phyloP scores from a whole-genome alignment of 139 green algal species.

The Chlamydomonas incerta region DNA sequence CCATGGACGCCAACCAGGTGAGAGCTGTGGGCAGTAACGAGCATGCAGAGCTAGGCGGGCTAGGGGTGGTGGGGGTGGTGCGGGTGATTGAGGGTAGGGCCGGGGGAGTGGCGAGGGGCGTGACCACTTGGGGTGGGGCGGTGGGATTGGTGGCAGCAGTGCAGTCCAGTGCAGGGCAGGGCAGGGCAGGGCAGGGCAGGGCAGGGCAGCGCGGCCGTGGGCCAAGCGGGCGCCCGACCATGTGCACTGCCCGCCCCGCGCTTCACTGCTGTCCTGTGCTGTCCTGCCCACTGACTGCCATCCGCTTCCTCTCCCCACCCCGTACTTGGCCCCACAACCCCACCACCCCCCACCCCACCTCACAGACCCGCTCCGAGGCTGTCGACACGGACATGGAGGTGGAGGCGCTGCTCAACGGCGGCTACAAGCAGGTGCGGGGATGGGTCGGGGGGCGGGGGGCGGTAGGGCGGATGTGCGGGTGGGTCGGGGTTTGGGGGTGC shows the following conservation, averaged over 20 bases:
- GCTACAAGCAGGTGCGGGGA: conserved; percentile 63
- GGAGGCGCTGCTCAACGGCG: conserved; percentile 70
- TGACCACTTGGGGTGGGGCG: too few species aligned
- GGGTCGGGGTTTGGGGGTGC: background rate
- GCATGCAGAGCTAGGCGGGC: too few species aligned
- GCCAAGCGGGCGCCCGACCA: too few species aligned
- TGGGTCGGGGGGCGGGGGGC: background rate
- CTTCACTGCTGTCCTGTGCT: too few species aligned
- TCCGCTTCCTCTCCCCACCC: background rate
- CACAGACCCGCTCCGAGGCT: conserved; percentile 60
- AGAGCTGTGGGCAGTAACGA: background rate
- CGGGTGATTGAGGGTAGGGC: background rate
- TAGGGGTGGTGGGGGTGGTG: background rate
- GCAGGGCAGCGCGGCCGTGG: too few species aligned
- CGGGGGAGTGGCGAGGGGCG: background rate
- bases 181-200: too few species aligned
- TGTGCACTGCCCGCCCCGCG: too few species aligned
- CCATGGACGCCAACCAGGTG: background rate
- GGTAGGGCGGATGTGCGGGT: background rate
- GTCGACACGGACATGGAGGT: conserved; percentile 70
- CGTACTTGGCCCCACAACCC: too few species aligned
- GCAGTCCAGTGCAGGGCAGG: too few species aligned
- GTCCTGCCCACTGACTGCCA: too few species aligned
- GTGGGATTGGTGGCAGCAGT: too few species aligned
- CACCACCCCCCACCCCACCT: conserved; percentile 46